Evolutionary conservation across 2,329 filamentous ascomycete genomes (phyloP).

Genomic region (Eutypella sp.): DNA sequence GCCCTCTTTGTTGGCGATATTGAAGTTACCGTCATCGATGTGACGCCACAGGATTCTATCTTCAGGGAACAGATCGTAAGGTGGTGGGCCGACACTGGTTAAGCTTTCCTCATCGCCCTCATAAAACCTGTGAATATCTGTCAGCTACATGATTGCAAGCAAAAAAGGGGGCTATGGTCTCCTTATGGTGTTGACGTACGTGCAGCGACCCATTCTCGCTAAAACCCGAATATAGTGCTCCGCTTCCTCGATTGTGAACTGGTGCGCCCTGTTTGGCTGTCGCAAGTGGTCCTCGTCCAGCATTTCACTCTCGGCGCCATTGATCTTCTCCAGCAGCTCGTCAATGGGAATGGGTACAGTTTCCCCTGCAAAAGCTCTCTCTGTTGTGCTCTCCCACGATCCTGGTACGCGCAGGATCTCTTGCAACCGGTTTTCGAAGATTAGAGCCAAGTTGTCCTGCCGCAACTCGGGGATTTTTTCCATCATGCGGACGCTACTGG

Average conservation of each 20-base stretch:
- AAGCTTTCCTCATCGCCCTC: background rate
- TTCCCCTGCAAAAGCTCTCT: constrained; percentile 5
- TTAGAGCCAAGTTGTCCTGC: constrained; percentile 18
- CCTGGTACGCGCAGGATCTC: constrained; percentile 15
- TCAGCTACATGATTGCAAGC: constrained; percentile 12
- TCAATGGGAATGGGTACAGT: constrained; percentile 3
- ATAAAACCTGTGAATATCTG: constrained; percentile 9
- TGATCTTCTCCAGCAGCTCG: constrained; percentile 20
- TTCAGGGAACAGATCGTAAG: constrained; percentile 22
- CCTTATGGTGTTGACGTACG: constrained; percentile 17
- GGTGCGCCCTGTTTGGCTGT: constrained; percentile 23
- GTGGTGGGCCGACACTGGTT: constrained; percentile 12
- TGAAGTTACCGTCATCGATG: background rate
- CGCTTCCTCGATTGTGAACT: constrained; percentile 23
- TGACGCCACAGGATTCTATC: constrained; percentile 26
- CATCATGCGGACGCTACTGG: constrained; percentile 24
- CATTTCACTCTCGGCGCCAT: constrained; percentile 12
- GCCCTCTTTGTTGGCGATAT: constrained; percentile 1
- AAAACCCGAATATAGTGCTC: constrained; percentile 11
- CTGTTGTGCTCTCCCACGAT: constrained; percentile 6
- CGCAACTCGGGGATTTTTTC: constrained; percentile 17
- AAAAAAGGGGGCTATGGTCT: background rate
- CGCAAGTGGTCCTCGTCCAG: constrained; percentile 2
- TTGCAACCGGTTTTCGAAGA: constrained; percentile 26
- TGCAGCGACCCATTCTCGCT: constrained; percentile 15